A percentile compares a stretch with the other conserved stretches of the same genome.
Evolutionary conservation across 352 stramenopile species (phyloP).

Genomic region (Blastocystis sp.): DNA sequence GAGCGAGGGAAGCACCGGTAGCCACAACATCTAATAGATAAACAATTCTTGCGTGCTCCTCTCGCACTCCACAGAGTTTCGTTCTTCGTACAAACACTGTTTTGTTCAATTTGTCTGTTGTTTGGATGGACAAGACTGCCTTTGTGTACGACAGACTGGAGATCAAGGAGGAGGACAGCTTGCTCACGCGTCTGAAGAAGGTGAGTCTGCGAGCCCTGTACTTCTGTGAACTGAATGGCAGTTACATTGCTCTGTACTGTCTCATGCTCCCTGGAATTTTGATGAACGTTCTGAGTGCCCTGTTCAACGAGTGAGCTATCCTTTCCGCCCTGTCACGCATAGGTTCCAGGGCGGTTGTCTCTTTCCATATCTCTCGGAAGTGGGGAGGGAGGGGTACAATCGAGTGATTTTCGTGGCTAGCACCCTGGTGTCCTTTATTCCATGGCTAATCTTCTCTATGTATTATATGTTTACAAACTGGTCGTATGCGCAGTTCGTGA

Average conservation of each 20-base stretch:
- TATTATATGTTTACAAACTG: slow-evolving; percentile 65
- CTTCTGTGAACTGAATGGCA: slow-evolving; percentile 58
- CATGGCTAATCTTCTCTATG: slow-evolving; percentile 62
- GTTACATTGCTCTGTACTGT: slow-evolving; percentile 58
- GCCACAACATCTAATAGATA: no score
- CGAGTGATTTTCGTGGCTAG: slow-evolving; percentile 48
- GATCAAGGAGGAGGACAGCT: neutral
- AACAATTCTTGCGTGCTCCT: no score
- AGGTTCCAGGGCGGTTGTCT: slow-evolving; percentile 58
- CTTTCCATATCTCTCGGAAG: slow-evolving; percentile 59
- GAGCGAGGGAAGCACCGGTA: no score
- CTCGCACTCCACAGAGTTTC: no score
- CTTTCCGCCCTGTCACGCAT: neutral
- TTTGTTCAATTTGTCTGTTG: no score
- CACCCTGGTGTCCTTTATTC: slow-evolving; percentile 23
- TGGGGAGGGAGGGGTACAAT: slow-evolving; percentile 50
- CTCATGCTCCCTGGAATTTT: slow-evolving; percentile 60
- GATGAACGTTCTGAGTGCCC: slow-evolving; percentile 64
- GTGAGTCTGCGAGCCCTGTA: slow-evolving; percentile 2
- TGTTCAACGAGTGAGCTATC: slow-evolving; percentile 53
- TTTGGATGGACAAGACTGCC: neutral
- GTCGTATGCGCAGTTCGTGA: slow-evolving; percentile 66
- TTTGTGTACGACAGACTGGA: neutral
- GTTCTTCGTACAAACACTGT: no score
- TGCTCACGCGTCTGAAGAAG: slow-evolving; percentile 13